Evolutionary conservation across 192 early-diverging fungal genomes (phyloP), one percentile per base, ranked within the genome.

Genomic region (Chytriomyces confervae): DNA sequence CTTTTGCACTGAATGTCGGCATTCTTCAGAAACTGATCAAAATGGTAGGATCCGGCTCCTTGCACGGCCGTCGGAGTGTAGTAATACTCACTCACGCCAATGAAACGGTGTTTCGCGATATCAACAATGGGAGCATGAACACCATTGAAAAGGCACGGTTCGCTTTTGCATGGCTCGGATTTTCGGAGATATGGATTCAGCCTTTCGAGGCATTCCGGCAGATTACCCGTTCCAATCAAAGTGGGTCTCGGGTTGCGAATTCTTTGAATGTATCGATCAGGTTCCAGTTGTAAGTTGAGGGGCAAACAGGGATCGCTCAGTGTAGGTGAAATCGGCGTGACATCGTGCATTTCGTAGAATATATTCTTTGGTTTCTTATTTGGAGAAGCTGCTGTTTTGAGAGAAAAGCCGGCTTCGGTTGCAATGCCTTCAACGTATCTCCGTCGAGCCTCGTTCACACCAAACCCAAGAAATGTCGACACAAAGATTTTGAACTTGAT

Each of bases 81-180:
- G 94, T 95, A 99, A 84, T 96, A 98, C 84, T 99, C 97, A 47
- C 92, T 93, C 7, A 97, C 92, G 20, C 96, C 97, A 45, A 97
- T 87, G 79, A 97, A 99, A 10, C 72, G 53, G 46, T 74, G 72
- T 62, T 74, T 61, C 79, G 88, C 81, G 36, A 94, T 94, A 74
- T 95, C 91, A 13, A 93, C 91, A 29, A 87, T 85, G 0, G 97
- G 97, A 0, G 92, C 95, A 65, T 94, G 93, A 43, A 97, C 94
- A 48, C 97, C 97, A 70, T 95, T 95, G 85, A 99, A 96, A 20
- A 97, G 78, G 81, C 97, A 99, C 1, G 96, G 97, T 51, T 91
- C 72, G 0, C 89, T 86, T 0, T 80, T 69, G 79, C 97, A 99
- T 13, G 88, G 81, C 6, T 78, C 82, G 5, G 88, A 83, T 79